Percentiles rank a stretch among this genome's conserved stretches.
phyloP scores from a whole-genome alignment of 176 grass and related monocot genomes.

The Phyllostachys edulis region DNA sequence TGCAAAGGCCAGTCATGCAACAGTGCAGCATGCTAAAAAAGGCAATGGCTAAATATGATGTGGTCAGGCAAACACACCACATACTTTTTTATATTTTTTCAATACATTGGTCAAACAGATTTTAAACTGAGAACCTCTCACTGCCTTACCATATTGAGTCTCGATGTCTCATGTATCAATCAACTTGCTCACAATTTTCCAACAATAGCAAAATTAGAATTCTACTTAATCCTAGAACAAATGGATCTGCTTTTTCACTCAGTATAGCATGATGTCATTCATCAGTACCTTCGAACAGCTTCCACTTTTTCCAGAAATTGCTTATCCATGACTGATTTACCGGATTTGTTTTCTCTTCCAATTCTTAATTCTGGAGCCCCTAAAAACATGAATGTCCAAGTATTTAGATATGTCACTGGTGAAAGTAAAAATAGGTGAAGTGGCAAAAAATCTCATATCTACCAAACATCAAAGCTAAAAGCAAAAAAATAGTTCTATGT shows the following conservation, averaged over 20 bases:
- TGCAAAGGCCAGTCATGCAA: not conserved
- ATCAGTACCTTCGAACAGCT: conserved; percentile 58
- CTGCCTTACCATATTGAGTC: not conserved
- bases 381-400: conserved; percentile 25
- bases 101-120: not conserved
- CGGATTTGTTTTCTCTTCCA: conserved; percentile 43
- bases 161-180: not conserved
- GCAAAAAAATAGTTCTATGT: not conserved
- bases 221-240: conserved; percentile 2
- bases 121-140: not conserved
- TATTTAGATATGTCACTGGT: conserved; percentile 4
- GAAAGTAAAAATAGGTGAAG: not conserved
- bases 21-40: not conserved
- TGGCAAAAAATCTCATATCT: conserved; percentile 1
- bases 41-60: not conserved
- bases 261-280: not conserved
- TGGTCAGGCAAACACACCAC: not conserved
- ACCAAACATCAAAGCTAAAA: conserved; percentile 24
- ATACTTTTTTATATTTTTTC: not conserved
- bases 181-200: conserved; percentile 1
- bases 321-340: conserved; percentile 51
- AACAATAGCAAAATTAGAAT: not conserved
- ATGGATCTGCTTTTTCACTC: not conserved
- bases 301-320: conserved; percentile 71
- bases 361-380: conserved; percentile 46